phyloP scores from a whole-genome alignment of 192 early-diverging fungal species.

The Podila verticillata region DNA sequence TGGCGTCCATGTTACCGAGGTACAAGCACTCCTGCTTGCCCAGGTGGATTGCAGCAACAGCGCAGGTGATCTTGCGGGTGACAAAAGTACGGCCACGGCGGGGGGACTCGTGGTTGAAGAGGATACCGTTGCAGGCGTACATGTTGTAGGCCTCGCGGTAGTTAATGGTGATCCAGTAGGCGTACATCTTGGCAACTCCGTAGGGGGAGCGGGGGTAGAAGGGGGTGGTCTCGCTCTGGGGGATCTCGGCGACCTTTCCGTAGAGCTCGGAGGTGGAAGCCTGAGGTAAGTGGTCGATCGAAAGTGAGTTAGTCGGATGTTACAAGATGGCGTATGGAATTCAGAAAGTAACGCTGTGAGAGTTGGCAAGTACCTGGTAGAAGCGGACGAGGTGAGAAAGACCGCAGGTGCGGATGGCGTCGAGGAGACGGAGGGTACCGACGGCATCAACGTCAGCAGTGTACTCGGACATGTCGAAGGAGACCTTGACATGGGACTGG shows the following conservation, averaged over 20 bases:
- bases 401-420: constrained; percentile 76
- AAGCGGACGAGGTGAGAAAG: constrained; percentile 62
- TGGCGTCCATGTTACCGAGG: constrained; percentile 76
- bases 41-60: constrained; percentile 74
- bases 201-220: constrained; percentile 64
- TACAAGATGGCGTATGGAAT: too few species aligned
- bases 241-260: constrained; percentile 76
- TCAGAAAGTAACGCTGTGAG: too few species aligned
- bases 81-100: constrained; percentile 77
- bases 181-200: too few species aligned
- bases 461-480: too few species aligned
- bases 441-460: too few species aligned
- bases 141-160: constrained; percentile 72
- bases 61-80: constrained; percentile 76
- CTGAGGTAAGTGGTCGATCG: constrained; percentile 50
- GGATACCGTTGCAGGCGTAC: constrained; percentile 68
- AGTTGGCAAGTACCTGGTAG: constrained; percentile 25
- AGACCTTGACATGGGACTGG: too few species aligned
- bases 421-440: too few species aligned
- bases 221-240: constrained; percentile 77
- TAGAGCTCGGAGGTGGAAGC: constrained; percentile 78
- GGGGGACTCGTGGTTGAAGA: constrained; percentile 79
- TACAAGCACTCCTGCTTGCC: constrained; percentile 70
- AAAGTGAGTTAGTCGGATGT: too few species aligned
- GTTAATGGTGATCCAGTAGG: constrained; percentile 72